Percentiles rank a stretch among this genome's conserved stretches.
Conservation (phyloP, 805 yeast genomes). For the Pichia nakasei region DNA sequence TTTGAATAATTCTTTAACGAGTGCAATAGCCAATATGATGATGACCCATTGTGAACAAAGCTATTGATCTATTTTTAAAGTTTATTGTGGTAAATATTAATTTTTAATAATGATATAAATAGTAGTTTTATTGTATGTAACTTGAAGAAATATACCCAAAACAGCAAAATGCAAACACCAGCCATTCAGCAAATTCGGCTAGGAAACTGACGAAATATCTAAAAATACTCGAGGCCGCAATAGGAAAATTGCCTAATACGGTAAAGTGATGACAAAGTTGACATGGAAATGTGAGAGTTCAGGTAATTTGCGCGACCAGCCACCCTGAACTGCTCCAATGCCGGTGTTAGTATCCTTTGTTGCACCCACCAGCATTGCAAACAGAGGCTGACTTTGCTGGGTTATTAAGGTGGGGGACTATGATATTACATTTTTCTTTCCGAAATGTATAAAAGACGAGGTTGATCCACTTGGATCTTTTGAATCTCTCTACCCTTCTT, state of each 20-base stretch:
- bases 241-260: background rate
- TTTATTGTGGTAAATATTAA: too few relatives aligned
- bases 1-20: too few relatives aligned
- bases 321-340: background rate
- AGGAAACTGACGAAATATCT: background rate
- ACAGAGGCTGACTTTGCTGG: background rate
- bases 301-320: background rate
- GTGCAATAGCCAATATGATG: too few relatives aligned
- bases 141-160: background rate
- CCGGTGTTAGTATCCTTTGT: too few relatives aligned
- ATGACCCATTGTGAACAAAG: too few relatives aligned
- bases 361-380: background rate
- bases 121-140: background rate
- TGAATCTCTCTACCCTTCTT: background rate
- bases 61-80: too few relatives aligned
- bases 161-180: background rate
- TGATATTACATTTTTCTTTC: too few relatives aligned
- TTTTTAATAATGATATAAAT: background rate
- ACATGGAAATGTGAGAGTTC: background rate
- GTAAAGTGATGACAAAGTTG: background rate
- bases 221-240: background rate
- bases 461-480: constrained; percentile 2
- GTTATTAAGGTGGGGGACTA: too few relatives aligned
- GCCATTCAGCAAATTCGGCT: background rate
- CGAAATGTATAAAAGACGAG: constrained; percentile 1